Evolutionary conservation across 2,329 filamentous ascomycete species (phyloP).

Genomic region (Venturia effusa): DNA sequence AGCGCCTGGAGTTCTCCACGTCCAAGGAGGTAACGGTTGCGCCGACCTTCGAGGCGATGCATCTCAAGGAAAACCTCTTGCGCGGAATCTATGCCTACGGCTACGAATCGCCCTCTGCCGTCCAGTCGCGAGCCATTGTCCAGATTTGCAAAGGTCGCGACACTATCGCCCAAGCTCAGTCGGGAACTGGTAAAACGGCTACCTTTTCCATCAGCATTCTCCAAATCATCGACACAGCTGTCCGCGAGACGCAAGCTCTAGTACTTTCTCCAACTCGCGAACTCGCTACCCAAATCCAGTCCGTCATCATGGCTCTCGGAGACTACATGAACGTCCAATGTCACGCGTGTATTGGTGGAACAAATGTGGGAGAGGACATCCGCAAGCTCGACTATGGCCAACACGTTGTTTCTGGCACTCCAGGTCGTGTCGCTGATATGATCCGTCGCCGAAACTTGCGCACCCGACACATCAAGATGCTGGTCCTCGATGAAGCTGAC

Average conservation of each 20-base stretch:
- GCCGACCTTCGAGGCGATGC: slow-evolving; percentile 75
- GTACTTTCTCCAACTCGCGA: slow-evolving; percentile 94
- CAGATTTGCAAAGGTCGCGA: slow-evolving; percentile 99
- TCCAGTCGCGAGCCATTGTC: slow-evolving; percentile 95
- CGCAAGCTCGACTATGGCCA: slow-evolving; percentile 95
- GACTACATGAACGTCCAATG: slow-evolving; percentile 99
- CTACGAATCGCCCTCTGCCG: slow-evolving; percentile 94
- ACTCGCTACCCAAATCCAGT: slow-evolving; percentile 95
- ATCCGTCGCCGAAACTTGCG: slow-evolving; percentile 63
- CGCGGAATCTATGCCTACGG: slow-evolving; percentile 97
- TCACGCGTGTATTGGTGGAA: slow-evolving; percentile 96
- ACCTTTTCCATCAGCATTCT: slow-evolving; percentile 96
- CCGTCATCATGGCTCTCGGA: slow-evolving; percentile 97
- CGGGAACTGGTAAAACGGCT: slow-evolving; percentile 91
- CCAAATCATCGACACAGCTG: slow-evolving; percentile 87
- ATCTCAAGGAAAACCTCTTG: slow-evolving; percentile 91
- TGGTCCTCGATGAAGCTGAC: slow-evolving; percentile 66
- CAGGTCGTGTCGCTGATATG: slow-evolving; percentile 88
- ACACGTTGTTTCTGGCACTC: slow-evolving; percentile 94
- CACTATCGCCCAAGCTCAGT: slow-evolving; percentile 96
- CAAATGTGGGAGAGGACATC: slow-evolving; percentile 96
- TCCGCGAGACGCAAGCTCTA: slow-evolving; percentile 86
- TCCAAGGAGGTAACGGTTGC: slow-evolving; percentile 96
- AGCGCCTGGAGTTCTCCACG: slow-evolving; percentile 96
- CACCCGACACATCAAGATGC: slow-evolving; percentile 68